A percentile compares a stretch with the other conserved stretches of the same genome.
phyloP scores from a whole-genome alignment of 805 yeast species.

The Isabelozyma rhagii region DNA sequence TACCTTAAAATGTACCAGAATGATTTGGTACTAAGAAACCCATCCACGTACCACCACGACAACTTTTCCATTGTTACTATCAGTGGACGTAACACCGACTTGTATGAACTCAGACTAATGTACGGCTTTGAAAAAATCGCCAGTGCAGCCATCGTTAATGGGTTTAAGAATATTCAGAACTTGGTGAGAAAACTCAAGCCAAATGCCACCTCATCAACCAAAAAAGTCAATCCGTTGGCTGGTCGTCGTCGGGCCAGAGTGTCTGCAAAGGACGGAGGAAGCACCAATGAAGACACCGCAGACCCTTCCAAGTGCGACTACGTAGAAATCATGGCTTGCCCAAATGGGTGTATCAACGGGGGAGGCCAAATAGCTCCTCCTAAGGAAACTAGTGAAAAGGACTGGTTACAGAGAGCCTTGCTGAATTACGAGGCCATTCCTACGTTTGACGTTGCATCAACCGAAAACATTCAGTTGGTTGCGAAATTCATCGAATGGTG shows the following conservation, averaged over 20 bases:
- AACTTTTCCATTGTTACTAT: conserved; percentile 35
- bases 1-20: conserved; percentile 47
- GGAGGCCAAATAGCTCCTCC: conserved; percentile 81
- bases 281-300: conserved; percentile 26
- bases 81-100: conserved; percentile 73
- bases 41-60: conserved; percentile 12
- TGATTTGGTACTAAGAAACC: conserved; percentile 15
- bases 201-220: conserved; percentile 7
- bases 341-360: conserved; percentile 95
- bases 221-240: conserved; percentile 34
- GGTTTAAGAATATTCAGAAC: conserved; percentile 92
- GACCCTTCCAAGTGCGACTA: conserved; percentile 73
- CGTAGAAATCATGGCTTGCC: conserved; percentile 97
- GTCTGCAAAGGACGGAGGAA: conserved; percentile 3
- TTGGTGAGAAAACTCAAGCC: conserved; percentile 77
- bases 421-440: conserved; percentile 34
- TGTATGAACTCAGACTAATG: conserved; percentile 63
- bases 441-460: conserved; percentile 9
- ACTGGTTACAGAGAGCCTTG: conserved; percentile 41
- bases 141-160: conserved; percentile 70
- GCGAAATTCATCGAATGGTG: conserved; percentile 30
- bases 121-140: conserved; percentile 37
- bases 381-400: conserved; percentile 31
- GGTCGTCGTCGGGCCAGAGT: conserved; percentile 44
- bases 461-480: conserved; percentile 7